These are phyloP conservation scores for Mortierella sp. DNA, from an alignment of 371 early-diverging fungal genomes.

Conservation along the genomic window DNA sequence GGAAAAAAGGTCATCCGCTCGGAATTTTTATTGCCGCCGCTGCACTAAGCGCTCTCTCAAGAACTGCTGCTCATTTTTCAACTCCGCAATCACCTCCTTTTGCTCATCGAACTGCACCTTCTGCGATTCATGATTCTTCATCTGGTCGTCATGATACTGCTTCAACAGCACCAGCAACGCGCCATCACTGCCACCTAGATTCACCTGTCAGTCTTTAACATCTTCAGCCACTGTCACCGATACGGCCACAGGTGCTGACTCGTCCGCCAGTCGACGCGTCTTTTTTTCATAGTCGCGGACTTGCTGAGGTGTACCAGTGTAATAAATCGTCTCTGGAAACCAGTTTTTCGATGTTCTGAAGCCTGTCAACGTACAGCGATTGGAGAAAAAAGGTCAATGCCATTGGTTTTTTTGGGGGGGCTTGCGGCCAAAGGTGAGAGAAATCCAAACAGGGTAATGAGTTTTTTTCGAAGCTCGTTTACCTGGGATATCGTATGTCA, in stretches of 20 bases:
- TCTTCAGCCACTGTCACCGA: not conserved
- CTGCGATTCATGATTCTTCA: not conserved
- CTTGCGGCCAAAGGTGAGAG: too few relatives aligned
- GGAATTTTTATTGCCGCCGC: not conserved
- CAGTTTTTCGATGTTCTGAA: not conserved
- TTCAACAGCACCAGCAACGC: not conserved
- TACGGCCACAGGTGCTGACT: not conserved
- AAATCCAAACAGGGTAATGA: not conserved
- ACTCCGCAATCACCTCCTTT: not conserved
- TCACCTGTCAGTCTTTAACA: not conserved
- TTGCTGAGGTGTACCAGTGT: not conserved
- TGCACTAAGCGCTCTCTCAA: not conserved
- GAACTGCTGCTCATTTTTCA: not conserved
- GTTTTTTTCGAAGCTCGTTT: not conserved
- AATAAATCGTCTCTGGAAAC: not conserved
- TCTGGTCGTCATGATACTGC: not conserved
- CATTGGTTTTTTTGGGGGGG: not conserved
- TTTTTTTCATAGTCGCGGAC: not conserved
- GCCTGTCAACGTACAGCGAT: not conserved
- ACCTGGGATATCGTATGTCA: conserved; percentile 31
- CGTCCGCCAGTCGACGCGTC: not conserved
- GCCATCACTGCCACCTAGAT: not conserved
- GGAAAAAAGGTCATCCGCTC: too few relatives aligned
- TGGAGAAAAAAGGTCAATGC: not conserved
- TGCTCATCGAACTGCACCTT: not conserved